Evolutionary conservation across 2,329 filamentous ascomycete genomes (phyloP).

Genomic region (Neonectria ditissima): DNA sequence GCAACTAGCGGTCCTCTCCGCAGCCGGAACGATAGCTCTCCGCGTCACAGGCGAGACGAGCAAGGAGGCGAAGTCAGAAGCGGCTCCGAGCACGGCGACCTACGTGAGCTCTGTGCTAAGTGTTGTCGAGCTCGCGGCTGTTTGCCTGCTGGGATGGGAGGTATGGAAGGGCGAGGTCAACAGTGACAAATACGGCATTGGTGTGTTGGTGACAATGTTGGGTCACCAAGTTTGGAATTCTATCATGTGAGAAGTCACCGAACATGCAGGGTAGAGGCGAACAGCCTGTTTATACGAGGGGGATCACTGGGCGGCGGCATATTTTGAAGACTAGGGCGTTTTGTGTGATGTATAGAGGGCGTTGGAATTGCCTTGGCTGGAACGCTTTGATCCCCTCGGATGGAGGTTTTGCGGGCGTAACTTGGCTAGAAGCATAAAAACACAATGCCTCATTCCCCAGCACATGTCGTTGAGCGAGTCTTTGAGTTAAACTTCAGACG

Average conservation of each 20-base stretch:
- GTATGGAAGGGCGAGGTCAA: constrained; percentile 44
- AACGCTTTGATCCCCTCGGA: neutral
- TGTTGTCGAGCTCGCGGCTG: constrained; percentile 47
- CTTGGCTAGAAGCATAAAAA: neutral
- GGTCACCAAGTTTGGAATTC: constrained; percentile 47
- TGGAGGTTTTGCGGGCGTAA: neutral
- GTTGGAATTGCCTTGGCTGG: neutral
- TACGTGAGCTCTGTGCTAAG: constrained; percentile 46
- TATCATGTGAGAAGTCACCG: constrained; percentile 25
- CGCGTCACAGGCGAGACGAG: constrained; percentile 46
- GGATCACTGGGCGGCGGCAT: neutral
- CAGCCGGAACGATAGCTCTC: constrained; percentile 47
- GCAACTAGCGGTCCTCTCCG: constrained; percentile 43
- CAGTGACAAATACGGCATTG: constrained; percentile 44
- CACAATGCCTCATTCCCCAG: neutral
- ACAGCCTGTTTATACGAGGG: constrained; percentile 20
- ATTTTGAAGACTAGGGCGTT: constrained; percentile 4
- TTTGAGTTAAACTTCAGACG: neutral
- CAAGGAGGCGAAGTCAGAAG: constrained; percentile 25
- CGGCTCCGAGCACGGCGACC: constrained; percentile 33
- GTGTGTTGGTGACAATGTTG: constrained; percentile 48
- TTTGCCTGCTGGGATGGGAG: constrained; percentile 51
- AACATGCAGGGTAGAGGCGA: constrained; percentile 10
- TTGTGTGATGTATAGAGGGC: constrained; percentile 18
- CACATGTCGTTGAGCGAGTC: neutral